Evolutionary conservation across 352 stramenopile genomes (phyloP), one percentile per base, ranked within the genome.

Genomic region (Pythium apleroticum): DNA sequence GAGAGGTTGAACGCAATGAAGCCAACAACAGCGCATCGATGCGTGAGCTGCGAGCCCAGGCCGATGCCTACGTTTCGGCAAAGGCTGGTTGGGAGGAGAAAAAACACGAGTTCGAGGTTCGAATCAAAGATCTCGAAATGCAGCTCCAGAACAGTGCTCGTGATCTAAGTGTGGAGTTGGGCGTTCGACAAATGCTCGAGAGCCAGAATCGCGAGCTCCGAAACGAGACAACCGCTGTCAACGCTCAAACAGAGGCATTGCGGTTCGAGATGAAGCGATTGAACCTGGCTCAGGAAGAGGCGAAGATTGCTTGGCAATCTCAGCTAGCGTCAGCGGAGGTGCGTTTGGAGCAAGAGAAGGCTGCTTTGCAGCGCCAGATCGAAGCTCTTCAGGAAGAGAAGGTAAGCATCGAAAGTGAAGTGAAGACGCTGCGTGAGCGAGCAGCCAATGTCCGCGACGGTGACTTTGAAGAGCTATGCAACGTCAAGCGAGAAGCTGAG

Each of bases 231-330:
- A 70, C 90, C 24, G 86, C 86, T 53, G 81, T 88, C n/a, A 91
- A 91, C 64, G 86, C 86, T 24, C 83, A 94, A 33, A 81, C 90
- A 64, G 78, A 94, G 67, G 86, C 86, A 37, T 71, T 91, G 1
- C 81, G 86, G 45, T 72, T 79, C 30, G 86, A 94, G 62, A 88
- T 89, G 73, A 88, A 86, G 67, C 71, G 71, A 28, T 62, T 88
- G 22, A 68, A 78, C 24, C 65, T 46, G 31, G 68, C 60, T 10
- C 78, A 79, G 28, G 71, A 81, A 31, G 74, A 84, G n/a, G 75
- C 60, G 10, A 86, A 86, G 33, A 43, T 66, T 8, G 65, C 72
- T 22, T 69, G 76, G 28, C 69, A 60, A 22, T 60, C 74, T 22
- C 56, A 83, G 37, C 56, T 84, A 10, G 66, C 54, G 9, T 43